phyloP scores from a whole-genome alignment of 108 stramenopile species.

The Heterococcus sp. region DNA sequence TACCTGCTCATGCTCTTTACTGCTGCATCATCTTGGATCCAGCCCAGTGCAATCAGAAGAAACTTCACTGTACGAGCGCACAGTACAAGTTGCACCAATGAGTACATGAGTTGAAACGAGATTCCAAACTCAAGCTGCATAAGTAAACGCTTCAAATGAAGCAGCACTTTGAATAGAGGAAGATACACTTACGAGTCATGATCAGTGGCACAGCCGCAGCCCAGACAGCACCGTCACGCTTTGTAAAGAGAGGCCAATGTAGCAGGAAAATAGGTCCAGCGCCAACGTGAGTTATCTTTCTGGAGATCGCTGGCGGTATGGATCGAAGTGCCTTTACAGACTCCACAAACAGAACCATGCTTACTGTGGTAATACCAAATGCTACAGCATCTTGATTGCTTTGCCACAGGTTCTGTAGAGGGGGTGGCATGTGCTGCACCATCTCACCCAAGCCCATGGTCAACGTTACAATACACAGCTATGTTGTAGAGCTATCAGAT shows the following conservation, averaged over 20 bases:
- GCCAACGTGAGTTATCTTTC: not conserved
- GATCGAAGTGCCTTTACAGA: not conserved
- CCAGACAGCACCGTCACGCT: not conserved
- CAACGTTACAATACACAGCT: too few relatives aligned
- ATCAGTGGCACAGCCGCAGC: not conserved
- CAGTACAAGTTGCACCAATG: too few relatives aligned
- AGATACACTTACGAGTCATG: not conserved
- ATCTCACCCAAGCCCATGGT: too few relatives aligned
- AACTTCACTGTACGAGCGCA: too few relatives aligned
- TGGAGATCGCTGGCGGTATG: not conserved
- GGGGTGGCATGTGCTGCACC: too few relatives aligned
- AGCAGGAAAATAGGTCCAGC: not conserved
- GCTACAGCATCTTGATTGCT: not conserved
- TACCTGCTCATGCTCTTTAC: not conserved
- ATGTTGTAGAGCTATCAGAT: too few relatives aligned
- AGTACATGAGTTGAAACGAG: too few relatives aligned
- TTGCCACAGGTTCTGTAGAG: too few relatives aligned
- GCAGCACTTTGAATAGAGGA: too few relatives aligned
- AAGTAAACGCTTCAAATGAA: too few relatives aligned
- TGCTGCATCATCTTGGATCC: not conserved
- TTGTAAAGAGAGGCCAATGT: not conserved
- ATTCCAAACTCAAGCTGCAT: too few relatives aligned
- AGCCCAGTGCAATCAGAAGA: not conserved
- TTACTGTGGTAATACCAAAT: not conserved
- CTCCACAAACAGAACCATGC: not conserved